Conservation (phyloP, 768 basidiomycete species). For the Boletus coccyginus region DNA sequence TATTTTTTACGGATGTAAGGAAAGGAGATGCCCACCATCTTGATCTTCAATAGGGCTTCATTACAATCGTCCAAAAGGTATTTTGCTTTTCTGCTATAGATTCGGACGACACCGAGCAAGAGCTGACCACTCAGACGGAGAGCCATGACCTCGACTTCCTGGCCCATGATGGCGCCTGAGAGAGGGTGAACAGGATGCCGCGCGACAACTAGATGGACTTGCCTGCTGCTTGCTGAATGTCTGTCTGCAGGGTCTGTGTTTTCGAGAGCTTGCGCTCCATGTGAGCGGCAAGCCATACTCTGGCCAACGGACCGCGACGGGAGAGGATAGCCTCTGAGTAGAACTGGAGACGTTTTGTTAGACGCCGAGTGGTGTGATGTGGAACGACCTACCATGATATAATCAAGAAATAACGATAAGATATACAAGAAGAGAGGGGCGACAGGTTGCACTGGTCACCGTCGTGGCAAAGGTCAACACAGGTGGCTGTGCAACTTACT, state of each 20-base stretch:
- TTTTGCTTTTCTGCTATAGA: constrained; percentile 97
- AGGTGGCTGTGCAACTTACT: constrained; percentile 24
- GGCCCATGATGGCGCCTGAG: constrained; percentile 87
- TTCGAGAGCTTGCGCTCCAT: constrained; percentile 98
- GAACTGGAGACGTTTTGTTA: constrained; percentile 49
- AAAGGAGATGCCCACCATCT: constrained; percentile 59
- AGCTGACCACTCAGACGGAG: constrained; percentile 96
- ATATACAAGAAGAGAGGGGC: constrained; percentile 14
- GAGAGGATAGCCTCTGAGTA: constrained; percentile 94
- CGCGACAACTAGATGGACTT: neutral
- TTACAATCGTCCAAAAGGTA: constrained; percentile 98
- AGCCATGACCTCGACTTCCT: constrained; percentile 91
- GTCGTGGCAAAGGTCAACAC: constrained; percentile 16
- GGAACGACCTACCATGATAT: constrained; percentile 20
- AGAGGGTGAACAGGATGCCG: neutral
- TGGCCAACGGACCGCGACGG: constrained; percentile 89
- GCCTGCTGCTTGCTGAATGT: constrained; percentile 94
- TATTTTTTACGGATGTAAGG: neutral
- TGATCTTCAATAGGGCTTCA: constrained; percentile 92
- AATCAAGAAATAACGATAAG: constrained; percentile 20
- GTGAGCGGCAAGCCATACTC: constrained; percentile 99
- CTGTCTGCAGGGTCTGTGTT: constrained; percentile 89
- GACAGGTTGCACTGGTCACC: neutral
- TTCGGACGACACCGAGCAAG: constrained; percentile 93
- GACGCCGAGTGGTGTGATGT: fast-evolving